phyloP scores from a whole-genome alignment of 805 yeast genomes.

The Metschnikowia gruessii region DNA sequence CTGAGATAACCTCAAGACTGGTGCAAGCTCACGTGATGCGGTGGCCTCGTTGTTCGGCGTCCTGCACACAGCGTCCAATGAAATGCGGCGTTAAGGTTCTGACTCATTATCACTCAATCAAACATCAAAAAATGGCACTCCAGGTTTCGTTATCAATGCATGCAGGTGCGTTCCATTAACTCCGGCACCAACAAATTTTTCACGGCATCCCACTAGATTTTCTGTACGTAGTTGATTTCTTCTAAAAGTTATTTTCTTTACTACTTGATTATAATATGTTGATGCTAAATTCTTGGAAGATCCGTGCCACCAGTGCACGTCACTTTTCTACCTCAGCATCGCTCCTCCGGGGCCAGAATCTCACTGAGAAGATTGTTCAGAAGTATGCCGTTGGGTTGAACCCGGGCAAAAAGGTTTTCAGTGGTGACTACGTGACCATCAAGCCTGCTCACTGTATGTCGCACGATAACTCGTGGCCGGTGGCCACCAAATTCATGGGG shows the following conservation, averaged over 20 bases:
- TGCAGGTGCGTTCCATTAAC: conserved; percentile 10
- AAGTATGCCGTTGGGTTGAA: conserved; percentile 85
- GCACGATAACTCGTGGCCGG: conserved; percentile 99
- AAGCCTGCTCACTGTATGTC: conserved; percentile 98
- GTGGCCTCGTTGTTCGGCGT: not conserved
- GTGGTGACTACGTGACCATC: conserved; percentile 95
- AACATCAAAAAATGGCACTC: conserved; percentile 6
- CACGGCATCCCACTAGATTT: not conserved
- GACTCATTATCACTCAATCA: conserved; percentile 19
- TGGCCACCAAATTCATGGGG: conserved; percentile 93
- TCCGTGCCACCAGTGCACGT: conserved; percentile 10
- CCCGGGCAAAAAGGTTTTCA: conserved; percentile 66
- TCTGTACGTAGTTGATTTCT: too few relatives aligned
- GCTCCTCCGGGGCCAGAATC: conserved; percentile 59
- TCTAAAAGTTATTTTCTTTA: not conserved
- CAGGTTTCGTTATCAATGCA: conserved; percentile 17
- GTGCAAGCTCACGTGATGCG: not conserved
- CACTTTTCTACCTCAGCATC: conserved; percentile 19
- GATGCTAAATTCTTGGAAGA: conserved; percentile 12
- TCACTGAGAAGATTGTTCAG: conserved; percentile 95
- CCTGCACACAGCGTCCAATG: conserved; percentile 15
- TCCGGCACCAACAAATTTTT: conserved; percentile 9
- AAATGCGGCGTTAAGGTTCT: conserved; percentile 18
- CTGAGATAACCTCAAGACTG: too few relatives aligned
- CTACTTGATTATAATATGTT: conserved; percentile 3